These are phyloP conservation scores for Dioszegia hungarica DNA, from an alignment of 768 basidiomycete species.

Conservation along the genomic window DNA sequence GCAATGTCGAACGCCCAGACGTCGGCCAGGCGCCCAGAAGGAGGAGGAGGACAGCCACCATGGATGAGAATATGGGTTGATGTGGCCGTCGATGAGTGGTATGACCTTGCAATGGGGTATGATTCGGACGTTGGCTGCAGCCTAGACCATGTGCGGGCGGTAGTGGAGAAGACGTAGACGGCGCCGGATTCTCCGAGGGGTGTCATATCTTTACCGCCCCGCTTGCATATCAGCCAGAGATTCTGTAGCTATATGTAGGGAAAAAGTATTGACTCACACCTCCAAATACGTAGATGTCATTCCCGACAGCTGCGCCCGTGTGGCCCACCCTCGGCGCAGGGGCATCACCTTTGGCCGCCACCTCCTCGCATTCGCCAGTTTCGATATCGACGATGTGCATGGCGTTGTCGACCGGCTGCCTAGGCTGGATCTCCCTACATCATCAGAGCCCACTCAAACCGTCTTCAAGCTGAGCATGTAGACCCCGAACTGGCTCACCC, in stretches of 20 bases:
- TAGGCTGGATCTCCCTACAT: constrained; percentile 52
- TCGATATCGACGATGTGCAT: constrained; percentile 23
- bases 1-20: constrained; percentile 22
- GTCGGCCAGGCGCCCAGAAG: constrained; percentile 18
- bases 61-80: constrained; percentile 14
- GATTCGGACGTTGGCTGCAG: not conserved
- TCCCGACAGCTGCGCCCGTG: constrained; percentile 19
- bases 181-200: constrained; percentile 44
- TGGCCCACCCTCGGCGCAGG: constrained; percentile 41
- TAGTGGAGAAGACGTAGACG: constrained; percentile 15
- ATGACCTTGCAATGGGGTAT: constrained; percentile 17
- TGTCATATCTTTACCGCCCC: constrained; percentile 52
- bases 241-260: not conserved
- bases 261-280: constrained; percentile 35
- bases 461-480: too few relatives aligned
- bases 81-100: constrained; percentile 17
- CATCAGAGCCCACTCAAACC: too few relatives aligned
- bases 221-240: constrained; percentile 5
- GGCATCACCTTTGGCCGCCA: constrained; percentile 19
- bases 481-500: too few relatives aligned
- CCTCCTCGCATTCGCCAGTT: constrained; percentile 10
- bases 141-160: constrained; percentile 9
- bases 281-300: constrained; percentile 53
- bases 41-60: constrained; percentile 22
- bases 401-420: constrained; percentile 51